Evolutionary conservation across 2,329 filamentous ascomycete species (phyloP).

Genomic region (Calycina marina): DNA sequence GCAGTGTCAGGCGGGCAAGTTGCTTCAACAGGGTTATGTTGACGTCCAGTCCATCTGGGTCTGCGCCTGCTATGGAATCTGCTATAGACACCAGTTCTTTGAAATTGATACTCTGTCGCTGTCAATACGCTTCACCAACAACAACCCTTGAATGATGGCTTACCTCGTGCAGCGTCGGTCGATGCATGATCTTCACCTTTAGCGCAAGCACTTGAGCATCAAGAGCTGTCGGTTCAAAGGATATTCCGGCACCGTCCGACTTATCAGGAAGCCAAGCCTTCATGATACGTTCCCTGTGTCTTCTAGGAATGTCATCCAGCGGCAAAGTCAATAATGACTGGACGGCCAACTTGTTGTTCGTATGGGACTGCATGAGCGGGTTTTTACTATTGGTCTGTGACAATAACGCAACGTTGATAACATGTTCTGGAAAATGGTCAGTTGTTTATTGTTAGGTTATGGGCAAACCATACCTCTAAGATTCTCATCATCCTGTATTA

Average conservation of each 20-base stretch:
- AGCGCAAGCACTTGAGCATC: constrained; percentile 27
- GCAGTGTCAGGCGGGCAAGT: constrained; percentile 14
- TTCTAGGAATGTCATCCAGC: constrained; percentile 27
- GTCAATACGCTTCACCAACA: too few relatives aligned
- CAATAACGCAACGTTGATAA: constrained; percentile 17
- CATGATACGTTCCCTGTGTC: constrained; percentile 31
- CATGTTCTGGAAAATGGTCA: constrained; percentile 9
- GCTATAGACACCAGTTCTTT: constrained; percentile 23
- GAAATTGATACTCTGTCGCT: constrained; percentile 22
- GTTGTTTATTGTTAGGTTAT: constrained; percentile 1
- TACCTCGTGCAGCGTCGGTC: constrained; percentile 35
- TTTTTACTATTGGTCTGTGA: constrained; percentile 10
- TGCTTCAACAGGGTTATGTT: constrained; percentile 15
- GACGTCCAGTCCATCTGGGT: constrained; percentile 3
- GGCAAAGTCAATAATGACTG: constrained; percentile 15
- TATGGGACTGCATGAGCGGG: constrained; percentile 7
- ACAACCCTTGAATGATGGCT: not conserved
- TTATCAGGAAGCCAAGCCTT: constrained; percentile 10
- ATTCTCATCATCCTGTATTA: constrained; percentile 12
- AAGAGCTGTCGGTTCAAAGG: constrained; percentile 5
- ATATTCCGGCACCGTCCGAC: constrained; percentile 1
- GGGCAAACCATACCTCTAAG: constrained; percentile 15
- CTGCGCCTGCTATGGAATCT: constrained; percentile 7
- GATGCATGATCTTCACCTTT: constrained; percentile 33
- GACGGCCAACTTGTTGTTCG: constrained; percentile 15